phyloP scores from a whole-genome alignment of 169 alveolate genomes.

The Perkinsus marinus region DNA sequence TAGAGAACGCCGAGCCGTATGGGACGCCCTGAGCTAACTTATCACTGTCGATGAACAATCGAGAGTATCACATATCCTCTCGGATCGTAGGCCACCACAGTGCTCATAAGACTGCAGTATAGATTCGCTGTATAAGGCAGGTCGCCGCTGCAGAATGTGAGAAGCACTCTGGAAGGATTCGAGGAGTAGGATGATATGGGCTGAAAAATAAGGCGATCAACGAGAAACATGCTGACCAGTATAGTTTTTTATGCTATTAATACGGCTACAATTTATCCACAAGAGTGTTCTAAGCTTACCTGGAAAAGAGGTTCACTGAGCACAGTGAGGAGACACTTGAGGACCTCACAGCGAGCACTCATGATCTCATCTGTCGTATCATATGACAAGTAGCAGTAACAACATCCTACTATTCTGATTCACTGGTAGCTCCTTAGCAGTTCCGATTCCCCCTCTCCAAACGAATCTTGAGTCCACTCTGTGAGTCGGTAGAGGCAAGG shows the following conservation, averaged over 20 bases:
- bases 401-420: not conserved
- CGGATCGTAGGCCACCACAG: not conserved
- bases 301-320: not conserved
- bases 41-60: too few species aligned
- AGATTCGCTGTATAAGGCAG: slow-evolving; percentile 7
- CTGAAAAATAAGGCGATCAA: not conserved
- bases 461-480: not conserved
- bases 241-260: too few species aligned
- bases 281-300: not conserved
- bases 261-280: too few species aligned
- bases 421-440: not conserved
- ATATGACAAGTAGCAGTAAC: not conserved
- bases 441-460: not conserved
- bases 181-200: not conserved
- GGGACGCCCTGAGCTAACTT: not conserved
- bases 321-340: not conserved
- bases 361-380: not conserved
- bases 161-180: not conserved
- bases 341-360: not conserved
- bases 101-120: not conserved
- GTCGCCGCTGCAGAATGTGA: not conserved
- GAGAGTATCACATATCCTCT: not conserved
- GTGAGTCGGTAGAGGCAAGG: not conserved
- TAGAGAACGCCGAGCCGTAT: not conserved
- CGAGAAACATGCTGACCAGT: too few species aligned